These are phyloP conservation scores for Eutrema heterophyllum DNA, from an alignment of 345 rosid genomes.

Conservation along the genomic window DNA sequence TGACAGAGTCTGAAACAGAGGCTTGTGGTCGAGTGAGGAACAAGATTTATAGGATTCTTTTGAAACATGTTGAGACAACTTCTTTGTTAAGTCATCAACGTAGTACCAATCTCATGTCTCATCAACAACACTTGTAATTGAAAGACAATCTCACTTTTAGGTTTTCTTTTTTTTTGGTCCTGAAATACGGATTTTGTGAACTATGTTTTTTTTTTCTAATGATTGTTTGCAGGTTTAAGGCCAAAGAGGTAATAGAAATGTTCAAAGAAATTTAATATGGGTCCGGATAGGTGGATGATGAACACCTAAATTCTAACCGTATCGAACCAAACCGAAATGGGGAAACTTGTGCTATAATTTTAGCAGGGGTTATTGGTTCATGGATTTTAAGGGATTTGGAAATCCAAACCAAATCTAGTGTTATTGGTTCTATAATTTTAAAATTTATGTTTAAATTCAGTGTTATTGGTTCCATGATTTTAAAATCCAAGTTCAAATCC, in stretches of 20 bases:
- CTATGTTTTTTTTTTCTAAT: neutral
- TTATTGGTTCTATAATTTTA: too few species aligned
- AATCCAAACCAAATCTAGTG: too few species aligned
- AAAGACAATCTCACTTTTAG: neutral
- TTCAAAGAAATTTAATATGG: neutral
- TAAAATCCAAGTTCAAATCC: too few species aligned
- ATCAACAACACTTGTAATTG: constrained; percentile 1
- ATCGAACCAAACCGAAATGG: neutral
- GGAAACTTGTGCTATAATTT: too few species aligned
- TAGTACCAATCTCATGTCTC: constrained; percentile 9
- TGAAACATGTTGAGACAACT: constrained; percentile 70
- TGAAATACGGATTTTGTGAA: neutral
- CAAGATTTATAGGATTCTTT: constrained; percentile 53
- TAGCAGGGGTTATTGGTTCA: too few species aligned
- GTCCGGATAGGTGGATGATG: neutral
- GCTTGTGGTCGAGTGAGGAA: constrained; percentile 49
- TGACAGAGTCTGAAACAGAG: constrained; percentile 38
- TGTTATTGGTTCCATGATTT: too few species aligned
- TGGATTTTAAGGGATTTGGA: too few species aligned
- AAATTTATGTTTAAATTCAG: too few species aligned
- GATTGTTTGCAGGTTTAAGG: neutral
- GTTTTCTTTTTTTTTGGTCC: neutral
- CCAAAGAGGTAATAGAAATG: neutral
- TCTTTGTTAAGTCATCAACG: constrained; percentile 29
- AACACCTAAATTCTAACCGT: neutral